Evolutionary conservation across 2,329 filamentous ascomycete species (phyloP), one percentile per base, ranked within the genome.

Genomic region (Zymoseptoria brevis): DNA sequence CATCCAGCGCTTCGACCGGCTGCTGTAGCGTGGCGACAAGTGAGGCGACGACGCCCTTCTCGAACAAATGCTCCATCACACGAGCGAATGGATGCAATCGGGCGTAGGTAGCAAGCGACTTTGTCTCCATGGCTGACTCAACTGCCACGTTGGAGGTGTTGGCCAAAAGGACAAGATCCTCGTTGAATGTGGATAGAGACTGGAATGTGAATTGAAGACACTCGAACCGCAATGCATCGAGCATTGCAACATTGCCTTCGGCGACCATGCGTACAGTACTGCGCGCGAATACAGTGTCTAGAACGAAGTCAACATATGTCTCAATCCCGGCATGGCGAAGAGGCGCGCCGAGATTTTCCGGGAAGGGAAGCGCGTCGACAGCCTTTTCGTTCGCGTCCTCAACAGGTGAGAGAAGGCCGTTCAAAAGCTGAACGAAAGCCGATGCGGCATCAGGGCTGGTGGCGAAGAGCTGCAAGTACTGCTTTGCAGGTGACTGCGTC

Each of bases 61-160:
- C 96, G 74, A 96, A 96, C 75, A 99, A 84, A 91, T 94, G 97
- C 71, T 99, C 94, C 89, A 97, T 96, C 16, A 96, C 87, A 60
- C 95, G 85, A 2, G 89, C 86, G 69, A 97, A 99, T 0, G 95
- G 93, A 75, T 99, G 95, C 56, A 96, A 82, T 22, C 86, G 84
- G 60, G 94, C 85, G 71, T 99, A 99, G 5, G 83, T 82, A 54
- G 86, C 84, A 4, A 97, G 79, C 58, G 89, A 88, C 2, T 87
- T 87, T 3, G 89, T 82, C 50, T 82, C 82, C 64, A 96, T 89
- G 16, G 88, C 83, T 8, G 82, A 76, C 71, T 96, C 91, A 16
- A 96, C 85, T 24, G 83, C 79, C 29, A 95, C 80, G 61, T 83
- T 87, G 1, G 89, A 88, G 69, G 88, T 83, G 71, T 90, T 95